Evolutionary conservation across 768 basidiomycete genomes (phyloP).

Genomic region (Rhodocollybia butyracea): DNA sequence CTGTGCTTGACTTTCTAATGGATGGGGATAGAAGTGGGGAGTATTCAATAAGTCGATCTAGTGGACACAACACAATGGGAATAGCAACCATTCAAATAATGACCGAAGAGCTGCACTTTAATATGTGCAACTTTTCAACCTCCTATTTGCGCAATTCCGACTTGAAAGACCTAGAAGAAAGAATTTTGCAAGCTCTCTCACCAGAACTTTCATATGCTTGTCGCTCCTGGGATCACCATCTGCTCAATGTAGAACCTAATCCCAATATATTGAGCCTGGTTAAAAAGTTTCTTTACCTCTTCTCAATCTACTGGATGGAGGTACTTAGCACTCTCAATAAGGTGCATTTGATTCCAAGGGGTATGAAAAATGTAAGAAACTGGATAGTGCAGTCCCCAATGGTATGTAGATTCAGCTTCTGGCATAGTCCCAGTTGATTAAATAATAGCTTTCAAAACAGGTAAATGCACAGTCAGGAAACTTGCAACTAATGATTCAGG

Average conservation of each 20-base stretch:
- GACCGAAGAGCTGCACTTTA: neutral
- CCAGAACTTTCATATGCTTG: neutral
- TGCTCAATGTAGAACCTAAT: neutral
- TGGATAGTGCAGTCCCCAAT: neutral
- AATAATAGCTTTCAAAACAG: neutral
- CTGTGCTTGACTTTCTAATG: neutral
- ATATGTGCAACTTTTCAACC: neutral
- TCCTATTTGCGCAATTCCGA: neutral
- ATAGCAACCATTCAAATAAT: neutral
- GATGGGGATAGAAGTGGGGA: neutral
- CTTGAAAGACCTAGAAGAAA: neutral
- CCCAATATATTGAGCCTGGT: neutral
- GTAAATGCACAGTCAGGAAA: neutral
- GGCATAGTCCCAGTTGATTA: neutral
- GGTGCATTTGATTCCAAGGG: neutral
- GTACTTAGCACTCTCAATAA: neutral
- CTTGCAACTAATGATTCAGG: neutral
- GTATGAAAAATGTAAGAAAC: neutral
- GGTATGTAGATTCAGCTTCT: neutral
- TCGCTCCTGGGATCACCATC: neutral
- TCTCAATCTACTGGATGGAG: neutral
- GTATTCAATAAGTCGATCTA: neutral
- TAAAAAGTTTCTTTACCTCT: neutral
- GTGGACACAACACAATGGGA: neutral
- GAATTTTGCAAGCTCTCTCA: neutral